phyloP scores from a whole-genome alignment of 2,329 filamentous ascomycete species.

The Penicillium aurantiogriseum region DNA sequence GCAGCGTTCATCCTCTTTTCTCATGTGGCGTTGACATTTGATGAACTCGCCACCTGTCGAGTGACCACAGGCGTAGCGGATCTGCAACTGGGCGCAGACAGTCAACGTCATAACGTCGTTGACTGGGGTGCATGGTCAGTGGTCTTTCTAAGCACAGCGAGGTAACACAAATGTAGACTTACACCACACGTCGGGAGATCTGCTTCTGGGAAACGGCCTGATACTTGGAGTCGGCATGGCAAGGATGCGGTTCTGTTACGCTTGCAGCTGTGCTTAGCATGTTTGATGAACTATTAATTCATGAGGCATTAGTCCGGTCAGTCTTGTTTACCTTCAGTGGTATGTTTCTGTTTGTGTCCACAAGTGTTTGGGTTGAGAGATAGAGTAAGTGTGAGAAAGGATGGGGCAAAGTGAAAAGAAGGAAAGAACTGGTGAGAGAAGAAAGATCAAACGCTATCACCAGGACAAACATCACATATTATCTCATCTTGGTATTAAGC shows the following conservation, averaged over 20 bases:
- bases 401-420: background rate
- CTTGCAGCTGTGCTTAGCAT: background rate
- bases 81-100: conserved; percentile 13
- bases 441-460: too few species aligned
- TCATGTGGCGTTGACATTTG: conserved; percentile 15
- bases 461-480: background rate
- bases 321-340: background rate
- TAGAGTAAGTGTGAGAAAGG: background rate
- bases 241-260: background rate
- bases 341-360: background rate
- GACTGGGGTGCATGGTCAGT: background rate
- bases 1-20: conserved; percentile 16
- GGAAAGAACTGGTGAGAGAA: background rate
- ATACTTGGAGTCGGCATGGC: background rate
- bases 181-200: background rate
- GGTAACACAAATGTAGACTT: background rate
- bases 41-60: conserved; percentile 18
- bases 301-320: background rate
- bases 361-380: background rate
- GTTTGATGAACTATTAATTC: background rate
- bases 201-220: background rate
- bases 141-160: background rate
- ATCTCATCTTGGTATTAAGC: background rate
- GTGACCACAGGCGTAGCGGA: conserved; percentile 18
- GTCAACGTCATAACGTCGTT: background rate